Base-by-base conservation (phyloP, 768 basidiomycete species). In the Gautieria morchelliformis region DNA sequence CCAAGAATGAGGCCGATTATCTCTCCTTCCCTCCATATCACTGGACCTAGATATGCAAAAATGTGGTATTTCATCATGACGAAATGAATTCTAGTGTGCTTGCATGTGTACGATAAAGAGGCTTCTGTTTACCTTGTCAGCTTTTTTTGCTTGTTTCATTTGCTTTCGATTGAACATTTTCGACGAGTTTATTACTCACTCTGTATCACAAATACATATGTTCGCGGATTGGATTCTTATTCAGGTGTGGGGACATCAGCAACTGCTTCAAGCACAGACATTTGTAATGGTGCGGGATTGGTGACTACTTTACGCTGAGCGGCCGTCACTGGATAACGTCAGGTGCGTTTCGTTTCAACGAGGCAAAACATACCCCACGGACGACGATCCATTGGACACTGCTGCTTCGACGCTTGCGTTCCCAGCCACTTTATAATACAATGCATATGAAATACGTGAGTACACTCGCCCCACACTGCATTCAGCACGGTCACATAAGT, bases 371-470 rank as follows among this genome's bases (percentile, higher is more conserved):
- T 62, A 94, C 93, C 85, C 95, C 95, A 99, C 3, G 85, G 75
- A 64, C 92, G 74, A 32, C 96, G 78, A 67, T 98, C 95, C 92
- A 99, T 94, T n/a, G 96, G 96, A 75, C 96, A 99, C 63, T 94
- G 92, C 63, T 88, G 85, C 69, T 97, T 97, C 37, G 89, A 93
- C 14, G 89, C 83, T 5, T 82, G 73, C 0, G 93, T 94, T 4
- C 85, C 85, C 59, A 97, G 82, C 96, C 96, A 99, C 69, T 97
- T 96, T 61, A 95, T 77, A 12, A 99, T 73, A 71, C 95, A 98
- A 69, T 99, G 95, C 91, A 97, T 93, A 68, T 99, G 96, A 66
- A 98, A 99, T 58, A 96, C 84, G 68, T 98, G 96, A 6, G 84
- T 91, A 67, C 95, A 99, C 71, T 96, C 86, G 35, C 96, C 96